Percentiles rank a stretch among this genome's conserved stretches.
phyloP scores from a whole-genome alignment of 169 alveolate species.

The Babesia gibsoni region DNA sequence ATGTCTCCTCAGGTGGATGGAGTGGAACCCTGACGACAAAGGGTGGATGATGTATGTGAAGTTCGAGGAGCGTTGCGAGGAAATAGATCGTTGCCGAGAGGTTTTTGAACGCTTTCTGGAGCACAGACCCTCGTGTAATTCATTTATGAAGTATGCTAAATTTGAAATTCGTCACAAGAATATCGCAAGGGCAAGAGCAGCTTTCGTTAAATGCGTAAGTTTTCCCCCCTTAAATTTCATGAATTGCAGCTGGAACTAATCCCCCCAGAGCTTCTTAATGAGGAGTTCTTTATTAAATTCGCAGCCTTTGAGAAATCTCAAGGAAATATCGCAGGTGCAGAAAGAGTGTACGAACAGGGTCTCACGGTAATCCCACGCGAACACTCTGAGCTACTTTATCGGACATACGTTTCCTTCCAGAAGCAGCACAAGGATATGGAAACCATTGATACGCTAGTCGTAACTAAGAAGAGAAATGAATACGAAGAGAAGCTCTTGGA shows the following conservation, averaged over 20 bases:
- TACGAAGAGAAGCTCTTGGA: constrained; percentile 78
- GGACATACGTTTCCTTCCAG: constrained; percentile 88
- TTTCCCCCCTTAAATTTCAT: not conserved
- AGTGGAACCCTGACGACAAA: constrained; percentile 94
- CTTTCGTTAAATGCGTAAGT: constrained; percentile 67
- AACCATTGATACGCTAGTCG: constrained; percentile 85
- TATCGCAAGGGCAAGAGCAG: constrained; percentile 84
- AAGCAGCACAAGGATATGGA: constrained; percentile 90
- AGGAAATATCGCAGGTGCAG: constrained; percentile 88
- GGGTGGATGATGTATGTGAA: constrained; percentile 94
- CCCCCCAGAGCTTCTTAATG: constrained; percentile 88
- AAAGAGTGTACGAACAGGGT: constrained; percentile 91
- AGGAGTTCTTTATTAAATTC: constrained; percentile 89
- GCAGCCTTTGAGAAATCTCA: constrained; percentile 91
- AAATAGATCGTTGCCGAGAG: constrained; percentile 89
- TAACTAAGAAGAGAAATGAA: constrained; percentile 77
- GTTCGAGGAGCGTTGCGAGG: constrained; percentile 97
- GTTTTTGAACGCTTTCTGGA: constrained; percentile 88
- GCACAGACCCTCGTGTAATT: constrained; percentile 84
- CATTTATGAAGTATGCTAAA: constrained; percentile 92
- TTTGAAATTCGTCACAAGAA: constrained; percentile 91
- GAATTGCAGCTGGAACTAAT: constrained; percentile 81
- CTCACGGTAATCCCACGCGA: constrained; percentile 88
- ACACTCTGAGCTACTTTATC: constrained; percentile 83
- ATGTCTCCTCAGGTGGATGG: constrained; percentile 89